A percentile compares a stretch with the other conserved stretches of the same genome.
phyloP scores from a whole-genome alignment of 2,329 filamentous ascomycete species.

The Aspergillus awamori region DNA sequence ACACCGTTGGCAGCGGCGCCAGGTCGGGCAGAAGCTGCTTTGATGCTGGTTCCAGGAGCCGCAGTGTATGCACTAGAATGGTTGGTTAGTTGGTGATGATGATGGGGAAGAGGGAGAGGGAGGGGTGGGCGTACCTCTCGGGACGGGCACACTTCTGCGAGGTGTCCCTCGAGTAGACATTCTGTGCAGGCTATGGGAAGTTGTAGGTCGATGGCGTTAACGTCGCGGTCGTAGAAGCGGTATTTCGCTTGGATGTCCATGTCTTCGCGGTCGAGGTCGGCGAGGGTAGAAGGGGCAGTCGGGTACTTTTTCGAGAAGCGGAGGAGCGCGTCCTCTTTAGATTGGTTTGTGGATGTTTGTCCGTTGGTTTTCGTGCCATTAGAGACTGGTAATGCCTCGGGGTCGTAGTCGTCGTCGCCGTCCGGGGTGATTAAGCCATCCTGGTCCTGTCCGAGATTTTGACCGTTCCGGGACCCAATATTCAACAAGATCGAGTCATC shows the following conservation, averaged over 20 bases:
- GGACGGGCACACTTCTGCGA: constrained; percentile 46
- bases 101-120: background rate
- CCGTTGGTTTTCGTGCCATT: constrained; percentile 9
- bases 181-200: constrained; percentile 47
- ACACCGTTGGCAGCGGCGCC: constrained; percentile 57
- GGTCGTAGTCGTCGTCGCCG: constrained; percentile 27
- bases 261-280: constrained; percentile 43
- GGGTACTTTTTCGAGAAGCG: constrained; percentile 40
- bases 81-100: background rate
- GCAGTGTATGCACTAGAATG: constrained; percentile 46
- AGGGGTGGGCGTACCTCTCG: constrained; percentile 40
- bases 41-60: constrained; percentile 45
- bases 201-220: constrained; percentile 44
- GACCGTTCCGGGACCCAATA: constrained; percentile 30
- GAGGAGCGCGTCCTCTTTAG: constrained; percentile 41
- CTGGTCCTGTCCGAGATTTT: constrained; percentile 15
- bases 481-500: constrained; percentile 50
- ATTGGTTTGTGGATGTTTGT: constrained; percentile 13
- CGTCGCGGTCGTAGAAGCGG: constrained; percentile 43
- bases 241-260: constrained; percentile 44
- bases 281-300: constrained; percentile 36
- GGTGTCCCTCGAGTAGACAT: constrained; percentile 48
- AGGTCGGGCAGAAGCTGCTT: constrained; percentile 43
- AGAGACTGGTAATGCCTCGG: constrained; percentile 22
- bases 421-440: constrained; percentile 10